Evolutionary conservation across 768 basidiomycete genomes (phyloP).

Genomic region (Sporobolomyces phaffii): DNA sequence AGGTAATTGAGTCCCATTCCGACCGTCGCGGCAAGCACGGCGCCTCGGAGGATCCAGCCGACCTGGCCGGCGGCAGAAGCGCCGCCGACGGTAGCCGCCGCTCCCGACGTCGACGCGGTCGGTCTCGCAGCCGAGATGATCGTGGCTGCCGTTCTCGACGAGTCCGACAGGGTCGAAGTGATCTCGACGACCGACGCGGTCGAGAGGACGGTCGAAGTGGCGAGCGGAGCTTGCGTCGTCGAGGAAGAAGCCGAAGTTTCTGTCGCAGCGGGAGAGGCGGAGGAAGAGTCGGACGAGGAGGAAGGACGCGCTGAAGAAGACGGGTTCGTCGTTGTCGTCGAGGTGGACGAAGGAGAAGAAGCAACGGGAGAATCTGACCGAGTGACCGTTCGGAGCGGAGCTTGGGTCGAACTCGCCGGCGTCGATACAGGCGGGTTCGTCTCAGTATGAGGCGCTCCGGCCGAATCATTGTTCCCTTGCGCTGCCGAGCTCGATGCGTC

Average conservation of each 20-base stretch:
- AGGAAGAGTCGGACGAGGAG: background rate
- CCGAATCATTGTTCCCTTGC: background rate
- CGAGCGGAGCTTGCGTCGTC: background rate
- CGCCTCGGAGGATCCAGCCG: background rate
- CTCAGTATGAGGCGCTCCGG: background rate
- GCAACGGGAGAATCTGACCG: background rate
- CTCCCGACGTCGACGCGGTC: constrained; percentile 1
- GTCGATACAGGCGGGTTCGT: constrained; percentile 11
- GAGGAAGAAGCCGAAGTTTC: background rate
- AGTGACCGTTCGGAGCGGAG: constrained; percentile 15
- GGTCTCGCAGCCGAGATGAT: constrained; percentile 8
- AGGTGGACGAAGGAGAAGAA: background rate
- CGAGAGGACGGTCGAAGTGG: background rate
- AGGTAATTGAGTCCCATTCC: too few species aligned
- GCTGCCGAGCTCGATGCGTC: background rate
- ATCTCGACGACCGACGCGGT: background rate
- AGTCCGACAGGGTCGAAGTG: constrained; percentile 3
- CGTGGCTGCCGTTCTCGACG: background rate
- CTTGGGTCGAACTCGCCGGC: background rate
- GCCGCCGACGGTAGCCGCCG: too few species aligned
- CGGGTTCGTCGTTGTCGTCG: background rate
- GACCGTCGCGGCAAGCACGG: background rate
- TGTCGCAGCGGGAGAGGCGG: too few species aligned
- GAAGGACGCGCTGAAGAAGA: background rate
- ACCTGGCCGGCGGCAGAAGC: too few species aligned